Base-by-base conservation (phyloP, 2,329 filamentous ascomycete genomes). In the Xylaria digitata region DNA sequence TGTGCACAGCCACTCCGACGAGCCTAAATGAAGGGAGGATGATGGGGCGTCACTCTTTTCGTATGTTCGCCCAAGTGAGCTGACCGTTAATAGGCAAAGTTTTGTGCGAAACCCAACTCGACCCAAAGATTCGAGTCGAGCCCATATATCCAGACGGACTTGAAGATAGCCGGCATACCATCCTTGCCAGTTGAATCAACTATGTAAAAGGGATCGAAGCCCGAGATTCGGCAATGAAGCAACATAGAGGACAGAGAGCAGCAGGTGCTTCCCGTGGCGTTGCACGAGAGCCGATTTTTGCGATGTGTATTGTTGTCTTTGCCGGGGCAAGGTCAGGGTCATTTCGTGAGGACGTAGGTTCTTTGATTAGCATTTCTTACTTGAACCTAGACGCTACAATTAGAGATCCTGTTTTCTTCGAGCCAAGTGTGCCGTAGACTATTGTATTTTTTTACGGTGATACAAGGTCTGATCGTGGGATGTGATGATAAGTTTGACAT, bases 361-460 rank as follows among this genome's bases (percentile, higher is more conserved):
- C 67, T 67, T 70, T 61, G 67, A 67, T 45, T 63, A 60, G 32
- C n/a, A 67, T 65, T 37, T 50, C 26, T 53, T 63, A 65, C 32
- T 61, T 43, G 55, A 68, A 54, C 54, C 45, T 60, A 68, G 52
- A 34, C 63, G 67, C 43, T 48, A 56, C 67, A 64, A 65, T 60
- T 17, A n/a, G 67, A 59, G 60, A 65, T 62, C 48, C 60, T 45
- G 23, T 52, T 67, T 52, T 21, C 50, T 56, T 46, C 19, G n/a
- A 53, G 32, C n/a, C 34, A 13, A 37, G 37, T 40, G 11, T 9
- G 37, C 11, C 37, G 13, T 11, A 40, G 4, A 5, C 11, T 40
- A 40, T 40, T 5, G 37, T 13, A 15, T 40, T 2, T 40, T 40
- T 5, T 15, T 15, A 40, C 9, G 13, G 37, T 15, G 13, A 40